These are phyloP conservation scores for Leccinum rimulosum DNA, from an alignment of 768 basidiomycete species.

Conservation along the genomic window DNA sequence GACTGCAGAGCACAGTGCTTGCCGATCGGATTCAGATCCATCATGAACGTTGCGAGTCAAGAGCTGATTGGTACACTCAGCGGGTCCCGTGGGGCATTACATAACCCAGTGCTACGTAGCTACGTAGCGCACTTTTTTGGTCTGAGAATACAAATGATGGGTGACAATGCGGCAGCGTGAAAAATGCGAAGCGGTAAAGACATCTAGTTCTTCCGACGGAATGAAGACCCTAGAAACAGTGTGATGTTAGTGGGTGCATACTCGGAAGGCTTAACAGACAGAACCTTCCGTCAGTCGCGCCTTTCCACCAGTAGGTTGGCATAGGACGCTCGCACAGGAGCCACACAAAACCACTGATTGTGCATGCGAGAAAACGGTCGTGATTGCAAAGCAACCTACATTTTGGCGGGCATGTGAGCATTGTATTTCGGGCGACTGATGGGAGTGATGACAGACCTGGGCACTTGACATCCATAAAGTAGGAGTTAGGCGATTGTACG, in stretches of 20 bases:
- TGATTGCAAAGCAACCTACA: slow-evolving; percentile 90
- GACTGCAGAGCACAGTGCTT: slow-evolving; percentile 57
- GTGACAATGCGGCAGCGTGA: slow-evolving; percentile 3
- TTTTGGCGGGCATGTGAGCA: not conserved
- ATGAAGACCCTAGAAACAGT: slow-evolving; percentile 78
- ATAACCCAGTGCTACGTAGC: not conserved
- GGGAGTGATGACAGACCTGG: slow-evolving; percentile 59
- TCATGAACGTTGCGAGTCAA: slow-evolving; percentile 28
- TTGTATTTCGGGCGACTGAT: not conserved
- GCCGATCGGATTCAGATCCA: slow-evolving; percentile 56
- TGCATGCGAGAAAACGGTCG: slow-evolving; percentile 98
- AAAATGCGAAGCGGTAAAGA: not conserved
- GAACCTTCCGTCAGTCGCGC: slow-evolving; percentile 96
- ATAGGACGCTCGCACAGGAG: slow-evolving; percentile 90
- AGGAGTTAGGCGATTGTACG: slow-evolving; percentile 97
- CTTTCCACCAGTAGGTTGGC: slow-evolving; percentile 98
- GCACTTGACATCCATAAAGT: slow-evolving; percentile 99
- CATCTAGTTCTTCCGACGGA: slow-evolving; percentile 89
- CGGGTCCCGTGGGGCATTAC: slow-evolving; percentile 5
- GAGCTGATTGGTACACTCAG: not conserved
- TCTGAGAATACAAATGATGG: slow-evolving; percentile 3
- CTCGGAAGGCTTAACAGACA: slow-evolving; percentile 27
- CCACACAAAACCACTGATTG: slow-evolving; percentile 95
- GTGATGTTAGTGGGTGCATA: slow-evolving; percentile 9
- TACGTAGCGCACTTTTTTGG: slow-evolving; percentile 12